These are phyloP conservation scores for Apiotrichum siamense DNA, from an alignment of 1,284 basidiomycete species.

Conservation along the genomic window DNA sequence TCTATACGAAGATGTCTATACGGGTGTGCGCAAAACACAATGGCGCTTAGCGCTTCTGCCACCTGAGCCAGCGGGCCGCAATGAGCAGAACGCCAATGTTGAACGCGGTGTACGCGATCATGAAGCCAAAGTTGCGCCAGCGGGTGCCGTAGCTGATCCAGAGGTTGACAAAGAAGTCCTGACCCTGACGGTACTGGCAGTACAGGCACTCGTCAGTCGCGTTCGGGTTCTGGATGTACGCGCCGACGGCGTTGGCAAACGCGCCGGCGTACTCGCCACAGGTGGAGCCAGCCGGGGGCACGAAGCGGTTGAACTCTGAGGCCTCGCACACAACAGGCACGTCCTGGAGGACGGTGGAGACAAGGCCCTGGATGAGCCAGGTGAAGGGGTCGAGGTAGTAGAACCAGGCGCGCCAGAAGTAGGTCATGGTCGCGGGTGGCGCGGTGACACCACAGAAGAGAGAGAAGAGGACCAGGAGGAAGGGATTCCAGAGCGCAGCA, in stretches of 20 bases:
- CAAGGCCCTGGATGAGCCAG: conserved; percentile 61
- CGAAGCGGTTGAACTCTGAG: conserved; percentile 64
- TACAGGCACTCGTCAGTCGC: conserved; percentile 44
- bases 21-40: no score
- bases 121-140: conserved; percentile 69
- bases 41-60: conserved; percentile 34
- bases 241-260: conserved; percentile 61
- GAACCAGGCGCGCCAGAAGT: conserved; percentile 65
- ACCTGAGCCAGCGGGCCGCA: conserved; percentile 62
- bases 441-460: conserved; percentile 78
- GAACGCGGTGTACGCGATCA: conserved; percentile 58
- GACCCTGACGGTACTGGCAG: conserved; percentile 39
- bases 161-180: conserved; percentile 45
- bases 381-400: conserved; percentile 55
- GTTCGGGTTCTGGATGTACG: conserved; percentile 75
- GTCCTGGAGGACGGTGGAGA: conserved; percentile 73
- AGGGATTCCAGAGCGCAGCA: conserved; percentile 74
- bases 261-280: conserved; percentile 64
- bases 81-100: conserved; percentile 66
- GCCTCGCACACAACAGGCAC: conserved; percentile 60
- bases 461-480: conserved; percentile 61
- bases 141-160: conserved; percentile 62
- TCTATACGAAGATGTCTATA: no score
- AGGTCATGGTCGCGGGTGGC: conserved; percentile 55
- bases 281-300: conserved; percentile 62